Base-by-base conservation (phyloP, 257 asterid species). In the Prunella vulgaris region DNA sequence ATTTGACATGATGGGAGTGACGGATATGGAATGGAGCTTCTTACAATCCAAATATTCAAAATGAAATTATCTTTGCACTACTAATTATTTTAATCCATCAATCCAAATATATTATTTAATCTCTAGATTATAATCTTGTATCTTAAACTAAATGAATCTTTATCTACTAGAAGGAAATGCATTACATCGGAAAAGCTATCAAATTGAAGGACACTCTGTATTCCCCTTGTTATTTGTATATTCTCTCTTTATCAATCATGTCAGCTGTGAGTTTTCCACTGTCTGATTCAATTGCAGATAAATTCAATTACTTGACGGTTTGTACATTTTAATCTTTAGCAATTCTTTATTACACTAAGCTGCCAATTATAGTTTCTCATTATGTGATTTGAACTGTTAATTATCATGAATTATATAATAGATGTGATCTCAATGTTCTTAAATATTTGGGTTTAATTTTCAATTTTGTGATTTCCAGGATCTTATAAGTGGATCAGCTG, bases 401-500 rank as follows among this genome's bases (percentile, higher is more conserved):
- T 46, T 14, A 12, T 17, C 33, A 24, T 61, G 28, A 15, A 60
- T 48, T 67, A 49, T n/a, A n/a, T n/a, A n/a, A n/a, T 72, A 12
- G 56, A 28, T 64, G 17, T 24, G 13, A 62, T 30, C 13, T 37
- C 59, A 59, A 14, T 66, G 20, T 61, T 57, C 53, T 33, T 57
- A 2, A 4, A 21, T 57, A 10, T 38, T 25, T 35, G 15, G 57
- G 54, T 70, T 10, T 68, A 70, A 44, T 46, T 49, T 10, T 6
- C 56, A 37, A 32, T 20, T 68, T 30, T 44, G 35, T 63, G 53
- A 30, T 73, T 72, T 74, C 63, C 88, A 94, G 99, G 97, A 97
- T 78, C 97, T 94, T 66, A 84, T 80, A 38, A 91, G 96, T 85
- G 97, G 97, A 74, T 91, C 99, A 24, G 95, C 97, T 67, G 99